Base-by-base conservation (phyloP, 495 filamentous ascomycete genomes). In the Lepidopterella palustris region DNA sequence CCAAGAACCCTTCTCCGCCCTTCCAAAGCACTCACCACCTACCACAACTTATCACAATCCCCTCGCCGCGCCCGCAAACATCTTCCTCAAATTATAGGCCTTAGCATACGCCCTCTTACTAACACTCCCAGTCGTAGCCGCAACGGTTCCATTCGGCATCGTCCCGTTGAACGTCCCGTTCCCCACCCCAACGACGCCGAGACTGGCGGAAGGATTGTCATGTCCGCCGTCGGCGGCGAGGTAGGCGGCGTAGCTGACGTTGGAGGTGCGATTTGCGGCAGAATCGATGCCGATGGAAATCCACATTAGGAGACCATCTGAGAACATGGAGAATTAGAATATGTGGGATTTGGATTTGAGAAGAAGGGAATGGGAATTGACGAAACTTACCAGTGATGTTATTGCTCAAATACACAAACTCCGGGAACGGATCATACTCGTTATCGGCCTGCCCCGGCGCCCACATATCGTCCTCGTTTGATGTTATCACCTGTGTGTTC, bases 381-480 rank as follows among this genome's bases (percentile, higher is more conserved):
- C 3, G 18, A 42, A 2, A 26, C 15, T 23, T 49, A 49, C 45
- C 45, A 45, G 67, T 55, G 21, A 81, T 68, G 13, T 61, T 56
- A 58, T 77, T 73, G 18, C 81, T 81, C 13, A 83, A 72, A 28
- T 76, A 72, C 4, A 81, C 74, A 64, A 78, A 86, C 61, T 83
- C 75, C 60, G 80, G 70, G 60, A 85, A 74, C 0, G 82, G 83
- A 58, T 85, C 82, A 54, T 76, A 79, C 28, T 67, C 73, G 10
- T 75, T 77, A 9, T 78, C 77, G n/a, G 74, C 77, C 48, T 78
- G 76, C 28, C 71, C 68, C 10, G 68, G 62, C 52, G 78, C 74
- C 81, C 82, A 85, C 52, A 83, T 71, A 68, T 87, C 84, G 4
- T 78, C 73, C 15, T 71, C 68, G 64, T 87, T 87, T 27, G 70